Evolutionary conservation across 192 early-diverging fungal species (phyloP).

Genomic region (Entomortierella chlamydospora): DNA sequence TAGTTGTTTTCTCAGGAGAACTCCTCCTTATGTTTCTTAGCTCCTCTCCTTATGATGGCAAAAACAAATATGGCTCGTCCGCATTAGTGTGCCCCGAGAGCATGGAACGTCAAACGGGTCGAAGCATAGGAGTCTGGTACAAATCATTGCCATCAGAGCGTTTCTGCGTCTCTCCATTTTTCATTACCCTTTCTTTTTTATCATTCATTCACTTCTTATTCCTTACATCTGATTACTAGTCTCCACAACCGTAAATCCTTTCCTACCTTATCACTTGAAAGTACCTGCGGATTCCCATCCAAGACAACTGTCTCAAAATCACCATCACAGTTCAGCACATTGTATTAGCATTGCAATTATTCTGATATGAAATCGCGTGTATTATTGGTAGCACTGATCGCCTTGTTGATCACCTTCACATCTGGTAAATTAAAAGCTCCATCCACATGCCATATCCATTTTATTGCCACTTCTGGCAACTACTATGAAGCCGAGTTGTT

Average conservation of each 20-base stretch:
- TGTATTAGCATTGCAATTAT: not conserved
- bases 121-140: not conserved
- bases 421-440: slow-evolving; percentile 1
- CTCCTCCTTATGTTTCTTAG: not conserved
- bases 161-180: not conserved
- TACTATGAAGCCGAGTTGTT: too few species aligned
- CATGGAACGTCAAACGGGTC: not conserved
- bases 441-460: too few species aligned
- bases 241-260: not conserved
- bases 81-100: not conserved
- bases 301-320: not conserved
- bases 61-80: not conserved
- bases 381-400: not conserved
- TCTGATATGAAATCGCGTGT: not conserved
- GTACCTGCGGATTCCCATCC: too few species aligned
- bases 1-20: slow-evolving; percentile 1
- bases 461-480: too few species aligned
- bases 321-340: not conserved
- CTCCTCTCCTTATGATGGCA: not conserved
- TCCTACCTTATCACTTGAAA: not conserved
- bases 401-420: not conserved
- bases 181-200: not conserved
- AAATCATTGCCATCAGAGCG: not conserved
- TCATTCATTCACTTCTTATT: not conserved
- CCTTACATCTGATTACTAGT: not conserved